Conservation (phyloP, 2,329 filamentous ascomycete species). For the Penicillium sp. region DNA sequence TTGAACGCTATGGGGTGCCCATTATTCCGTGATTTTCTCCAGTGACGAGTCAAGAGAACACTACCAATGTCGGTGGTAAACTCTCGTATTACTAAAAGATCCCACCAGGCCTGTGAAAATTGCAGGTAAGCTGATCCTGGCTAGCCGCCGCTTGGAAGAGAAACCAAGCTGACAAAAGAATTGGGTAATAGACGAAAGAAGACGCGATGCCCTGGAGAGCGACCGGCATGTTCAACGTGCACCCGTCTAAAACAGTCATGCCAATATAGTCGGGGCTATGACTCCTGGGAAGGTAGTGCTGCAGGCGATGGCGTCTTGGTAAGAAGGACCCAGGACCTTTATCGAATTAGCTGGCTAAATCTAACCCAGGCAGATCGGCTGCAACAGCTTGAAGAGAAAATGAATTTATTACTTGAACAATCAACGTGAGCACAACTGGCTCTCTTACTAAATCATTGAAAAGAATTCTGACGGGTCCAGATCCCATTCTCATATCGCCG, state of each 20-base stretch:
- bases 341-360: background rate
- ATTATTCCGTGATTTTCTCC: background rate
- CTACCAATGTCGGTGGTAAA: conserved; percentile 13
- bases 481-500: conserved; percentile 16
- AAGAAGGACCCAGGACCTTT: background rate
- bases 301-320: conserved; percentile 46
- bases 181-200: conserved; percentile 50
- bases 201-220: conserved; percentile 56
- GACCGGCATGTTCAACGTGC: conserved; percentile 56
- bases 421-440: conserved; percentile 32
- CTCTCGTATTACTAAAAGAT: conserved; percentile 26
- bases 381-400: conserved; percentile 55
- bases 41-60: background rate
- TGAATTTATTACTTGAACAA: conserved; percentile 54
- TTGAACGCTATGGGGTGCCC: background rate
- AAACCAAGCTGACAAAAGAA: conserved; percentile 10
- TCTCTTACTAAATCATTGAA: background rate
- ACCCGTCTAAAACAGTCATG: conserved; percentile 53
- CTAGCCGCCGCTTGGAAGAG: background rate
- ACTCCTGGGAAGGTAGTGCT: conserved; percentile 36
- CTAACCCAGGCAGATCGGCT: conserved; percentile 52
- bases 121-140: conserved; percentile 19
- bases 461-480: conserved; percentile 16
- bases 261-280: conserved; percentile 44
- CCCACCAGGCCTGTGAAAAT: conserved; percentile 26